A percentile compares a stretch with the other conserved stretches of the same genome.
These are phyloP conservation scores for Trametes versicolor DNA, from an alignment of 1,284 basidiomycete genomes.

Conservation along the genomic window DNA sequence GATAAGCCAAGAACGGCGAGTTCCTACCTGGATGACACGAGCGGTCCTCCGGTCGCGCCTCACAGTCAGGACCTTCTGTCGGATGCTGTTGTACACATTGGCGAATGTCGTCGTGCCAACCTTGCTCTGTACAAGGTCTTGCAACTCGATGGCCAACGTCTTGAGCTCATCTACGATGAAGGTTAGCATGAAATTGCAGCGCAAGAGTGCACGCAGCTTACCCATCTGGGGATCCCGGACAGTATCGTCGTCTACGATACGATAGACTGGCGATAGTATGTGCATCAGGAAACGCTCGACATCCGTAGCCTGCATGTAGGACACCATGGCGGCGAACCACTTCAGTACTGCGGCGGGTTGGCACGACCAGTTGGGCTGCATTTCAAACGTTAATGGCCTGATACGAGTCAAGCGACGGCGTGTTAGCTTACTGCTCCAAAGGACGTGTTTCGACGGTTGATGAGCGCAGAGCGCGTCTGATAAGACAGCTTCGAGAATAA, in stretches of 20 bases:
- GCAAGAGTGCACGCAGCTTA: constrained; percentile 50
- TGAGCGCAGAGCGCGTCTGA: constrained; percentile 81
- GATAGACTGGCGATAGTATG: constrained; percentile 88
- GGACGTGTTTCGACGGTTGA: constrained; percentile 67
- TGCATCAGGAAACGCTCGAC: constrained; percentile 83
- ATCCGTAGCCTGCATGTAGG: constrained; percentile 66
- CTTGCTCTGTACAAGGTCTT: constrained; percentile 88
- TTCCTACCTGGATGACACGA: constrained; percentile 65
- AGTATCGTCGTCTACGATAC: constrained; percentile 87
- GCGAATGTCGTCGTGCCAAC: constrained; percentile 89
- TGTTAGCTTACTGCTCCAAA: constrained; percentile 53
- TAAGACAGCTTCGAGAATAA: constrained; percentile 95
- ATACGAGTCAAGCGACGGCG: neutral
- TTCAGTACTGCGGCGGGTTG: constrained; percentile 85
- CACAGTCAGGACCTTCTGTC: constrained; percentile 75
- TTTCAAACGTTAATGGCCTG: neutral
- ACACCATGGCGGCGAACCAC: constrained; percentile 95
- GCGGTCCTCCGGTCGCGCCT: constrained; percentile 80
- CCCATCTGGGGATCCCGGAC: constrained; percentile 83
- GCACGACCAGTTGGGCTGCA: constrained; percentile 75
- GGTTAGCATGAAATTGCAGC: neutral
- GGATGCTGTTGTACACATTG: constrained; percentile 80
- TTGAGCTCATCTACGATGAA: constrained; percentile 82
- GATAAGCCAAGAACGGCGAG: neutral
- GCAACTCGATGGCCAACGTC: constrained; percentile 84